Evolutionary conservation across 441 rosid genomes (phyloP), one percentile per base, ranked within the genome.

Genomic region (Hura crepitans): DNA sequence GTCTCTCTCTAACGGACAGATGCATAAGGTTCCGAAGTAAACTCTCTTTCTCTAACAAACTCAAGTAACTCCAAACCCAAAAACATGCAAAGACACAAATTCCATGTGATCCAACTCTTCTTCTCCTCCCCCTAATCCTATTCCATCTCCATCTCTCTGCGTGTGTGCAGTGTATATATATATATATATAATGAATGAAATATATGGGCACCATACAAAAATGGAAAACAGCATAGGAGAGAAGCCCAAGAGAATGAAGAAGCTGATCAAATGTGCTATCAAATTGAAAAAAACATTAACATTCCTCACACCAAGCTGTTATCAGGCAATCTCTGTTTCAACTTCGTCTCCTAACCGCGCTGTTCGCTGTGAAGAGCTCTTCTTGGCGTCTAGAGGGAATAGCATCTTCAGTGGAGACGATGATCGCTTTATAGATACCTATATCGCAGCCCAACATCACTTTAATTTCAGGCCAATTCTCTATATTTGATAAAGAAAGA

Each of bases 301-400:
- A 54, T 28, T 31, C 43, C 33, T 66, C 10, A 25, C 9, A 31
- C 35, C 17, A 10, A 61, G 46, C 43, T 65, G 33, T 59, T 31
- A 61, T 28, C 14, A 37, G 27, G 68, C 17, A 42, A 14, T 49
- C 45, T 59, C 69, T 15, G 47, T 47, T 28, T 68, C 82, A 30
- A 51, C 59, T 54, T 65, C 68, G n/a, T 31, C 37, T n/a, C 22
- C 11, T 43, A 43, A 10, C 17, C 33, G 22, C 27, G 49, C 70
- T 17, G 79, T 81, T 69, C 56, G 22, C 47, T 78, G 81, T 43
- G 85, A 76, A 70, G 78, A 79, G 61, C 80, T 83, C 17, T 74
- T 62, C 74, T 50, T 78, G 78, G 9, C 73, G 62, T 37, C 73
- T 13, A 15, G 30, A 51, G 5, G 17, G 13, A 49, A 22, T 9